Conservation (phyloP, 305 asterid genomes). For the Vinca major region DNA sequence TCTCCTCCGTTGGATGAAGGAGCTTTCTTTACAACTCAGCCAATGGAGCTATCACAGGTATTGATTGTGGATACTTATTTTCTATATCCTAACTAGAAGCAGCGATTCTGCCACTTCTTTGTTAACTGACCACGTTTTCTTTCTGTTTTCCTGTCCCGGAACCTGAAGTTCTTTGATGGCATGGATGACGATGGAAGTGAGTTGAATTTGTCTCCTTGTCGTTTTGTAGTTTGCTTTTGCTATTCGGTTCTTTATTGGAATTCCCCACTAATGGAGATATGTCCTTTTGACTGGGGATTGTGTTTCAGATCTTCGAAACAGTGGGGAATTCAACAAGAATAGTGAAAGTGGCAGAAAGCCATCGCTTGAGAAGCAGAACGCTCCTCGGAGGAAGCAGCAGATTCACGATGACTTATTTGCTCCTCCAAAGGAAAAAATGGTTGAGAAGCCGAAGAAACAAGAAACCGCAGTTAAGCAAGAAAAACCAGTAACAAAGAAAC, state of each 20-base stretch:
- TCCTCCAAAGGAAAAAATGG: slow-evolving; percentile 30
- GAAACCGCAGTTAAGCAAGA: slow-evolving; percentile 20
- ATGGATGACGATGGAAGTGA: slow-evolving; percentile 99
- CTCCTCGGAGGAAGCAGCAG: slow-evolving; percentile 25
- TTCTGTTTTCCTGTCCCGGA: slow-evolving; percentile 18
- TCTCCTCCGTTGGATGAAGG: slow-evolving; percentile 95
- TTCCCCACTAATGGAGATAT: slow-evolving; percentile 38
- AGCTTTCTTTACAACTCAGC: slow-evolving; percentile 51
- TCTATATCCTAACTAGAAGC: not conserved
- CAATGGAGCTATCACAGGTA: slow-evolving; percentile 79
- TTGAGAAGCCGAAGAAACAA: slow-evolving; percentile 35
- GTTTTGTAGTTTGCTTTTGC: slow-evolving; percentile 28
- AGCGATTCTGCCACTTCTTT: not conserved
- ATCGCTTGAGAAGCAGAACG: slow-evolving; percentile 24
- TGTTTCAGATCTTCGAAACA: slow-evolving; percentile 69
- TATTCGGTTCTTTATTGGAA: slow-evolving; percentile 42
- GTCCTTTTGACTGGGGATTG: slow-evolving; percentile 34
- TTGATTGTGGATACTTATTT: not conserved
- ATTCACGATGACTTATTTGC: slow-evolving; percentile 14
- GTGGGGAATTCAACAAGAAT: slow-evolving; percentile 68
- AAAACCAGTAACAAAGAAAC: slow-evolving; percentile 37
- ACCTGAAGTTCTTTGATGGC: slow-evolving; percentile 77
- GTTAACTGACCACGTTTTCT: not conserved
- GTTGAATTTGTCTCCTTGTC: slow-evolving; percentile 33
- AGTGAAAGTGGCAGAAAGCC: slow-evolving; percentile 56